Base-by-base conservation (phyloP, 1,139 yeast species). In the Kodamaea suecica region DNA sequence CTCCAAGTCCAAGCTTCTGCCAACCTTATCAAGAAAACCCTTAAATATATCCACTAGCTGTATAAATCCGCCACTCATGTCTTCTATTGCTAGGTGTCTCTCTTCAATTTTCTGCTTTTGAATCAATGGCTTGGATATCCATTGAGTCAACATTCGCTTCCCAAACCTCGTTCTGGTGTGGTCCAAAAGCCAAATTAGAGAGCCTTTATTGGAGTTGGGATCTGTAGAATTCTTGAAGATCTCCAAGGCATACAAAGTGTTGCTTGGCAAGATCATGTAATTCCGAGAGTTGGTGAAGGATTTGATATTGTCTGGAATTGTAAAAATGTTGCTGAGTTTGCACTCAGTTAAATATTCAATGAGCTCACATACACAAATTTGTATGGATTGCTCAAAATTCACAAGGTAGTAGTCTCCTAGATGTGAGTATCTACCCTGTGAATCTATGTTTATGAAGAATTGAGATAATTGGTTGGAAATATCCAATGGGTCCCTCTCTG, bases 121-220 rank as follows among this genome's bases (percentile, higher is more conserved):
- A 0, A 76, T 59, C 23, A 90, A 64, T 1, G 98, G 98, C 41
- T 73, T 66, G 1, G 79, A 69, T 0, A 90, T 61, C 98, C 98
- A 92, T 33, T 72, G 66, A 23, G 69, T 68, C 13, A 92, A 55
- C 39, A 76, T 50, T 36, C 96, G 60, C 34, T 68, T 73, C 0
- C 98, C 98, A 59, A 81, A 84, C 21, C 72, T 68, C 0, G 97
- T 86, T 29, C 78, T 63, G 0, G 97, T 85, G 43, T 83, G 90
- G 54, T 90, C 85, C 42, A 92, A 52, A 2, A 86, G 63, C 87
- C 92, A 84, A 11, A 84, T 58, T 12, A 92, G 59, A 0, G 96
- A 78, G 0, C 97, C 97, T 23, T 66, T 62, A 5, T 63, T 65
- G 1, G 72, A 62, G 12, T 61, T 57, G 11, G 59, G 54, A 42